Evolutionary conservation across 2,329 filamentous ascomycete genomes (phyloP).

Genomic region (Escovopsis sp.): DNA sequence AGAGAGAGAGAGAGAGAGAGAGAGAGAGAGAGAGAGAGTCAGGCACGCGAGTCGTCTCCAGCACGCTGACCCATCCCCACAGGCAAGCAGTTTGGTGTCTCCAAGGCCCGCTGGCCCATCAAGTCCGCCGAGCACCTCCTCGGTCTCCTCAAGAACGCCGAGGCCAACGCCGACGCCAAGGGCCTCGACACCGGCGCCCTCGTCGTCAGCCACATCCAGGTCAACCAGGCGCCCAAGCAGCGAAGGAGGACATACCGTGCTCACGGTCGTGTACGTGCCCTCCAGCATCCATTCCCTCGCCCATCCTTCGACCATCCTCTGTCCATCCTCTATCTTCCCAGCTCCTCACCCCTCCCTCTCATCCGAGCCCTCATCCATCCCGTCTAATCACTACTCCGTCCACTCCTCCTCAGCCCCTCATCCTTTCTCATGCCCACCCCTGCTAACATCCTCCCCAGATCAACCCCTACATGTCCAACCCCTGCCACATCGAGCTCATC

Average conservation of each 20-base stretch:
- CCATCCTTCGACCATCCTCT: not conserved
- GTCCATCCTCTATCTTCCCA: not conserved
- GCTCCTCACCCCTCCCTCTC: conserved; percentile 4
- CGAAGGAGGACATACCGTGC: conserved; percentile 98
- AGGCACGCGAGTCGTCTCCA: no score
- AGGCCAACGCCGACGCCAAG: conserved; percentile 94
- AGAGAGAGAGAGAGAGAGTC: not conserved
- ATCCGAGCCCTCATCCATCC: conserved; percentile 11
- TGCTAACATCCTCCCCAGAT: conserved; percentile 44
- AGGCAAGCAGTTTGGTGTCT: conserved; percentile 99
- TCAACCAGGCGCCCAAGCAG: conserved; percentile 99
- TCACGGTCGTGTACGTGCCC: conserved; percentile 86
- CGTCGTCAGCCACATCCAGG: conserved; percentile 99
- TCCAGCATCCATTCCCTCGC: not conserved
- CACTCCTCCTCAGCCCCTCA: conserved; percentile 1
- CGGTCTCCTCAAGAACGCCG: conserved; percentile 92
- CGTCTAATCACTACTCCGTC: not conserved
- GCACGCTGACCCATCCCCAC: conserved; percentile 15
- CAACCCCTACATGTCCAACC: conserved; percentile 99
- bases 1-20: not conserved
- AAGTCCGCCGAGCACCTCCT: conserved; percentile 98
- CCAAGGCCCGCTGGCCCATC: conserved; percentile 95
- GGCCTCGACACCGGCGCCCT: conserved; percentile 95
- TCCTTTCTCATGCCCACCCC: conserved; percentile 3
- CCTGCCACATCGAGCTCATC: conserved; percentile 99